phyloP scores from a whole-genome alignment of 257 asterid genomes.

The Paulownia fortunei region DNA sequence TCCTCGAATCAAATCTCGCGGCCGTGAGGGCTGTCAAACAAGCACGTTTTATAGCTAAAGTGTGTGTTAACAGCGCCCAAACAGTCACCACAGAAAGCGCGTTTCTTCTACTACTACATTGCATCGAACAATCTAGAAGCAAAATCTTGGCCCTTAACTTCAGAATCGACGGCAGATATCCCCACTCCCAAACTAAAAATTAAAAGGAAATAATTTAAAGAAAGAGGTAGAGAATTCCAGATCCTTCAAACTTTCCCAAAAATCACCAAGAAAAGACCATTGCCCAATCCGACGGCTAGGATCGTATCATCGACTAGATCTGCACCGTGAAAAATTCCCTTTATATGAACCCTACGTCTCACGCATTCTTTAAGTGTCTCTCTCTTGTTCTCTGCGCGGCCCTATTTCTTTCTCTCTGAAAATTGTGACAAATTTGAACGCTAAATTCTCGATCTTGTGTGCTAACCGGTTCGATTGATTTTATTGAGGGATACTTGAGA shows the following conservation, averaged over 20 bases:
- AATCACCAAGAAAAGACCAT: neutral
- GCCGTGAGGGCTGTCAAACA: neutral
- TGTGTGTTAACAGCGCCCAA: neutral
- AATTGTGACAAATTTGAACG: neutral
- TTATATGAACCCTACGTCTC: neutral
- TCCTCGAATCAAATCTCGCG: neutral
- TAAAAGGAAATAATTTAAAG: neutral
- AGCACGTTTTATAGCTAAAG: neutral
- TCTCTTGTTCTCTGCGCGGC: neutral
- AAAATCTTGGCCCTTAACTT: conserved; percentile 24
- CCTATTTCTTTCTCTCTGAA: neutral
- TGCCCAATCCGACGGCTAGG: conserved; percentile 31
- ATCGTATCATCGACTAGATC: neutral
- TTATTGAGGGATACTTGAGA: neutral
- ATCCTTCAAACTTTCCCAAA: conserved; percentile 25
- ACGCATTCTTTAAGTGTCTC: neutral
- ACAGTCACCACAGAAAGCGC: neutral
- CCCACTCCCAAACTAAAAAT: neutral
- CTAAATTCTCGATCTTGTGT: conserved; percentile 2
- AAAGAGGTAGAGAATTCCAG: conserved; percentile 48
- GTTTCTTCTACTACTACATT: neutral
- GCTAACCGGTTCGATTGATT: neutral
- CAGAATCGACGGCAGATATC: conserved; percentile 14
- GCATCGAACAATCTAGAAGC: conserved; percentile 38
- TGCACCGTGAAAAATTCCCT: conserved; percentile 6